Base-by-base conservation (phyloP, 306 rosid species). In the Canavalia ensiformis region DNA sequence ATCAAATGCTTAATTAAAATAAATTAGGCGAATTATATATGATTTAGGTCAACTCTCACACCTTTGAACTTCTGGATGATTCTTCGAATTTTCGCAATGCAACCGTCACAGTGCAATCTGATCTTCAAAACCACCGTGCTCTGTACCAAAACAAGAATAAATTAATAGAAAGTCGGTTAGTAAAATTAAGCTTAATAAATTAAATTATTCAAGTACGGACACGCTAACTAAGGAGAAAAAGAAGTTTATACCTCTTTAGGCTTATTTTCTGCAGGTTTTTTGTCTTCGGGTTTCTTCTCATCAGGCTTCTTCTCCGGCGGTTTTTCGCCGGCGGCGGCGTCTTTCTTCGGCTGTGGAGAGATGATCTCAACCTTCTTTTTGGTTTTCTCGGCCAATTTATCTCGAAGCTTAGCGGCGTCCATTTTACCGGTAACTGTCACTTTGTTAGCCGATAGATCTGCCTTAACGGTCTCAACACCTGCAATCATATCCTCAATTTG, bases 21-120 rank as follows among this genome's bases (percentile, higher is more conserved):
- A 12, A 35, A 49, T 63, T 60, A 60, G 28, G 71, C 47, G 60
- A 73, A 8, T 59, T 34, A 35, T 34, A 35, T 37, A 3, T 13
- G 0, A 35, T 4, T 63, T 29, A 28, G 58, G 88, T 84, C 82
- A 74, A 77, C 74, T 76, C 52, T 47, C 89, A 86, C 72, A 91
- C 99, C 99, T 60, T 87, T 84, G 47, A 71, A 83, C 71, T 52
- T 79, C 9, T 70, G 84, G 64, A 93, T 77, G 74, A 85, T 80
- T 80, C 60, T 89, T 58, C 81, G 80, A 55, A 95, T 92, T 80
- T 95, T 95, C 4, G 84, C 69, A 7, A 88, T 85, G 90, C 99
- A 95, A n/a, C 97, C 99, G 1, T 91, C 99, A 25, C 99, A 95
- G 87, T 95, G 99, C 69, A 95, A 81, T 68, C 59, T 85, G 69